Base-by-base conservation (phyloP, 495 filamentous ascomycete genomes). In the Letharia lupina region DNA sequence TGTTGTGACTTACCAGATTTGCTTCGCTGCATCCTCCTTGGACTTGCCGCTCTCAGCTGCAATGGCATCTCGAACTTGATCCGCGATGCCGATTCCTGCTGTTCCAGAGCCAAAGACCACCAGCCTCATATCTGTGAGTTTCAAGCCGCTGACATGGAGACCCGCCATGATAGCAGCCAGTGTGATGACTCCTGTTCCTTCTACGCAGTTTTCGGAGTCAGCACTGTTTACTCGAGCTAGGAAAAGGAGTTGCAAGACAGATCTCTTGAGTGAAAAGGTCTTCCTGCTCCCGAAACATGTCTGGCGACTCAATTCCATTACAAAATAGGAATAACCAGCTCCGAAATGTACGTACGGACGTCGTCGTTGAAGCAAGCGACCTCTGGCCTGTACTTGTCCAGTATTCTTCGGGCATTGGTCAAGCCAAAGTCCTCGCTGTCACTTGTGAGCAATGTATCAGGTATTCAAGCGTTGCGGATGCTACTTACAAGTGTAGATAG, bases 301-400 rank as follows among this genome's bases (percentile, higher is more conserved):
- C 23, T 28, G 23, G 23, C 23, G 23, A 28, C 23, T 28, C 23
- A 28, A 28, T 28, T 28, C 23, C 23, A 28, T 28, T 28, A 28
- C 23, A 28, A 28, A 28, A 28, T 28, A 28, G 23, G 23, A 28
- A 28, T 28, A 28, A 28, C 23, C 23, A 28, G 23, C 23, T 28
- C 23, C 23, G 23, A 28, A 28, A 28, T 28, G 23, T 28, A 28
- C 23, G 23, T 28, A 28, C 23, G 92, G 2, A 96, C 87, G 75
- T 96, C 91, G 62, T 96, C 91, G 67, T 96, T 96, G 80, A 96
- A 94, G 73, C 91, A 96, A 0, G 92, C 79, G 9, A 95, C 85
- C 31, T 87, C 66, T 0, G 85, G 77, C 8, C 85, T 79, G 69
- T 91, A 95, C 44, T 82, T 85, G 64, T 96, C 89, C 11, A 96